Conservation (phyloP, 331 rosid genomes). For the Cydonia oblonga region DNA sequence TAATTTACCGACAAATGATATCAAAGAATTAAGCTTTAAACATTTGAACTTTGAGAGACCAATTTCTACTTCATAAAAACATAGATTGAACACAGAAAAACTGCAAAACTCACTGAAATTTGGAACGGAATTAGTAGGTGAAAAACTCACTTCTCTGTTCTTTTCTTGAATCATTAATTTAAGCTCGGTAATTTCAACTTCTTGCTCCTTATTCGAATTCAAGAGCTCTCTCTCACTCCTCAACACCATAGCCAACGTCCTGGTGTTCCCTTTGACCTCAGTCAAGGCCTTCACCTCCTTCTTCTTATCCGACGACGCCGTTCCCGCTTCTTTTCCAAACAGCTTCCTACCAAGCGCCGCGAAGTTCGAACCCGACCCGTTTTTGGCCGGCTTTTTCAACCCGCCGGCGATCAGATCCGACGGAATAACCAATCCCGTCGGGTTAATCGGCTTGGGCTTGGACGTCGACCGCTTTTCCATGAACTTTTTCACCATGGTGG, state of each 20-base stretch:
- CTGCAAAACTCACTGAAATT: neutral
- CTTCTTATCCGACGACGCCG: slow-evolving; percentile 23
- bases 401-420: slow-evolving; percentile 51
- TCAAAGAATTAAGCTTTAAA: neutral
- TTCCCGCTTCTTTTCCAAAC: slow-evolving; percentile 53
- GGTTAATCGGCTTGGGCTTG: slow-evolving; percentile 24
- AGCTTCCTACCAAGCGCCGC: slow-evolving; percentile 59
- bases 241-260: slow-evolving; percentile 85
- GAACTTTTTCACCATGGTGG: slow-evolving; percentile 62
- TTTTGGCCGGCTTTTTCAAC: slow-evolving; percentile 60
- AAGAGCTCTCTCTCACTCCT: slow-evolving; percentile 95
- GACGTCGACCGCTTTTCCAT: slow-evolving; percentile 41
- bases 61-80: neutral
- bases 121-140: neutral
- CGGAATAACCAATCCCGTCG: slow-evolving; percentile 40
- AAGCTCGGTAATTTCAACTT: slow-evolving; percentile 43
- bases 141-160: slow-evolving; percentile 53
- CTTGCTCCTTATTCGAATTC: slow-evolving; percentile 54
- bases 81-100: neutral
- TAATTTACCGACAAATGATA: neutral
- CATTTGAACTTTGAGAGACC: no score
- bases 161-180: slow-evolving; percentile 49
- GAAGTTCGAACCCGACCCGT: slow-evolving; percentile 37
- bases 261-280: slow-evolving; percentile 78
- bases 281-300: slow-evolving; percentile 78